These are phyloP conservation scores for Saccharata proteae DNA, from an alignment of 2,329 filamentous ascomycete genomes.

Conservation along the genomic window DNA sequence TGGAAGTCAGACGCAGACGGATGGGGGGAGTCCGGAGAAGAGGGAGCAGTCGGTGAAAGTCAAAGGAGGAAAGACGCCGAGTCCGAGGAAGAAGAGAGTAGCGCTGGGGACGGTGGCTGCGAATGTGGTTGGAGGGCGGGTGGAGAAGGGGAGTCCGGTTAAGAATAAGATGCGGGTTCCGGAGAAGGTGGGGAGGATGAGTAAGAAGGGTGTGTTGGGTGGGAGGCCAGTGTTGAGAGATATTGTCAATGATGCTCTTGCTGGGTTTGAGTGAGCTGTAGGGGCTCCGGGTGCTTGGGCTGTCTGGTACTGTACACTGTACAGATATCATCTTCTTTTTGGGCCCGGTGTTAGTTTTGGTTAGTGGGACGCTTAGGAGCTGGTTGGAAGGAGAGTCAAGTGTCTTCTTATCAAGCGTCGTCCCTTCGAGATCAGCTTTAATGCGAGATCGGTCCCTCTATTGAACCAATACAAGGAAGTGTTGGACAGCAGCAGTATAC, in stretches of 20 bases:
- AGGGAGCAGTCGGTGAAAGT: conserved; percentile 10
- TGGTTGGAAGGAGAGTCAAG: too few species aligned
- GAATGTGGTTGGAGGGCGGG: conserved; percentile 9
- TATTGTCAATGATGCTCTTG: conserved; percentile 58
- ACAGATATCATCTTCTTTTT: too few species aligned
- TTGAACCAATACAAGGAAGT: too few species aligned
- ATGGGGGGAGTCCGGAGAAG: conserved; percentile 10
- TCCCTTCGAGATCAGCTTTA: too few species aligned
- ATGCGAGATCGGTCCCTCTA: too few species aligned
- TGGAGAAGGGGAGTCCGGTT: conserved; percentile 10
- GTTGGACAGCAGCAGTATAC: too few species aligned
- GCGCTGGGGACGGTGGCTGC: neutral
- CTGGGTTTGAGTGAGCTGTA: neutral
- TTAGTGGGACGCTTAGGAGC: too few species aligned
- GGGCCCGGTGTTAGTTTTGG: too few species aligned
- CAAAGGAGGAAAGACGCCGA: conserved; percentile 13
- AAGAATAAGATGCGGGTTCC: conserved; percentile 33
- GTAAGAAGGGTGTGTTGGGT: conserved; percentile 45
- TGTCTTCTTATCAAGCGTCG: too few species aligned
- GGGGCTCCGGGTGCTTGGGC: neutral
- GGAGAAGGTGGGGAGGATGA: conserved; percentile 48
- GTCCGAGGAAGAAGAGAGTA: conserved; percentile 21
- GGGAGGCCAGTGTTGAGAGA: conserved; percentile 59
- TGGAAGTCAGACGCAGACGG: conserved; percentile 19
- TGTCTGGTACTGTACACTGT: too few species aligned